phyloP scores from a whole-genome alignment of 2,329 filamentous ascomycete genomes.

The Aspergillus ochraceus region DNA sequence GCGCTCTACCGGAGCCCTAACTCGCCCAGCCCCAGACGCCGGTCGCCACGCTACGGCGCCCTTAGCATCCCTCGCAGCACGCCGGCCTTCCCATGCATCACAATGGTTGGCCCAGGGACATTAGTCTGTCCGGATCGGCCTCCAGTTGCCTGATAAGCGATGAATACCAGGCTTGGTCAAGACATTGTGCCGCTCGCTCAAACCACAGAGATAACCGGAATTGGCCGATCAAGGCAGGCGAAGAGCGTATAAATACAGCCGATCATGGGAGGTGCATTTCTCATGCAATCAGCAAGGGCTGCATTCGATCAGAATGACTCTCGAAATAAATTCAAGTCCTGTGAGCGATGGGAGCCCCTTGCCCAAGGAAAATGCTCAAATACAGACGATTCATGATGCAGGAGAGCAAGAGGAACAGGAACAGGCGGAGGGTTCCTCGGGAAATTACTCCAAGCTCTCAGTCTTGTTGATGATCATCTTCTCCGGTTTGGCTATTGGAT shows the following conservation, averaged over 20 bases:
- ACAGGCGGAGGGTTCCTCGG: neutral
- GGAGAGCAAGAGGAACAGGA: neutral
- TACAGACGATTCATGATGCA: neutral
- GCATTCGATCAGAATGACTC: neutral
- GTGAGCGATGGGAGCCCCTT: neutral
- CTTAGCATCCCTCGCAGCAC: neutral
- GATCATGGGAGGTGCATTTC: neutral
- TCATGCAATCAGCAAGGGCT: neutral
- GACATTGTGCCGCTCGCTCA: neutral
- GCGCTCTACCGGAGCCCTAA: neutral
- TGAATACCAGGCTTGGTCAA: neutral
- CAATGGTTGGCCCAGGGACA: neutral
- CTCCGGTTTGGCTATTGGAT: constrained; percentile 37
- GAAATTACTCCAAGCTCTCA: constrained; percentile 23
- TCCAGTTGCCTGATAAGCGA: neutral
- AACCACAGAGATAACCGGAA: neutral
- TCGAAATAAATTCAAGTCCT: neutral
- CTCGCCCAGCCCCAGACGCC: neutral
- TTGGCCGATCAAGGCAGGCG: neutral
- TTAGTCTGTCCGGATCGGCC: neutral
- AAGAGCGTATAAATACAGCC: neutral
- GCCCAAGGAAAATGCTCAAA: neutral
- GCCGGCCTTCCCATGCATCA: neutral
- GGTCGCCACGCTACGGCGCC: neutral
- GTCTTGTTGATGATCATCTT: constrained; percentile 35